Base-by-base conservation (phyloP, 2,329 filamentous ascomycete genomes). In the Verticillium nubilum region DNA sequence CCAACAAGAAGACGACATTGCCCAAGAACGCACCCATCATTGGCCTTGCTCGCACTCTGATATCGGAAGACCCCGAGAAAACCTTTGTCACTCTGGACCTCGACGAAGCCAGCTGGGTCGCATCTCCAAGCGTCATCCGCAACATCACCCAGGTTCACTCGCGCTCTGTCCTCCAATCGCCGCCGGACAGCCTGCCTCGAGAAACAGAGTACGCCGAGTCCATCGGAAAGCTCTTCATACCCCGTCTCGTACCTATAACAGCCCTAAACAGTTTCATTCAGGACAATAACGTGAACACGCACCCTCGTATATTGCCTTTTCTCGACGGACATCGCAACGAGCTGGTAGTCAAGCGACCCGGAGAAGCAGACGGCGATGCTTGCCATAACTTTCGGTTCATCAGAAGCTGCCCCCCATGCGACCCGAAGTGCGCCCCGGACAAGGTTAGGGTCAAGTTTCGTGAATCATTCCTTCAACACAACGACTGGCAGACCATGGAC, bases 31-130 rank as follows among this genome's bases (percentile, higher is more conserved):
- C 79, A 2, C 71, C 76, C 0, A 72, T 81, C 23, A 66, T 78
- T n/a, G 80, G 76, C 1, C 66, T 84, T 17, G 73, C 78, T 1
- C 73, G 81, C 23, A 78, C 79, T 0, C 68, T 84, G 9, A 74
- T 78, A 54, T 83, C 81, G 0, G 81, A 84, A 54, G 76, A 81
- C 60, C 69, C 74, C 0, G 70, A 74, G 19, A 80, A 74, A 63
- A 67, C 62, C 0, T 70, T 82, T 17, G 68, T 76, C 12, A 77
- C 75, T 0, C 67, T 83, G n/a, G 80, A 82, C 56, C 37, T 81
- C 5, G 65, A 63, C 17, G 17, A 29, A 1, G 54, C 60, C 4
- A 70, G 71, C 2, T 56, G 52, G 0, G 58, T 73, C 1, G 59
- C 54, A 5, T 59, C 65, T 2, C 5, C 52, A 0, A 35, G 61